Conservation (phyloP, 768 basidiomycete species). For the Fomitopsis serialis region DNA sequence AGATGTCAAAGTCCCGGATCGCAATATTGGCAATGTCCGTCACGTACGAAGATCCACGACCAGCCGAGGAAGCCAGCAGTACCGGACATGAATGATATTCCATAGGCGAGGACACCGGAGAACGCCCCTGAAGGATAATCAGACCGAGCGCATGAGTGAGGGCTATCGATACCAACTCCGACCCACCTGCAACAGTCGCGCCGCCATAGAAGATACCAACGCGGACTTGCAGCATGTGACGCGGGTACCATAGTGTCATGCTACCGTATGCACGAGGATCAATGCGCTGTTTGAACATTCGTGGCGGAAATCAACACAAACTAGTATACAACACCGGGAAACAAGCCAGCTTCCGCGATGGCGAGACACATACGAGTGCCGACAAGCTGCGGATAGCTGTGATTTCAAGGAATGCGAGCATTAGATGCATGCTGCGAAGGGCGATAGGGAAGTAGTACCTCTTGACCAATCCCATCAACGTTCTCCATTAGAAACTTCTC, state of each 20-base stretch:
- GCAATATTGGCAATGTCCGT: slow-evolving; percentile 23
- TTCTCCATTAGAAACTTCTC: slow-evolving; percentile 16
- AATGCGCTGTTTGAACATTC: too few species aligned
- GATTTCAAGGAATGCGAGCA: slow-evolving; percentile 17
- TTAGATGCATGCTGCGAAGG: neutral
- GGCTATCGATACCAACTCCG: too few species aligned
- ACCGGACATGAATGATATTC: slow-evolving; percentile 29
- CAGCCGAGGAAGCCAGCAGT: slow-evolving; percentile 22
- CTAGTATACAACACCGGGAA: slow-evolving; percentile 75
- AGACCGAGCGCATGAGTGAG: slow-evolving; percentile 4
- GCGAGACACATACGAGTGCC: slow-evolving; percentile 58
- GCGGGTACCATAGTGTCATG: slow-evolving; percentile 21
- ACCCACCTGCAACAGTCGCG: slow-evolving; percentile 13
- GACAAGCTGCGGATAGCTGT: slow-evolving; percentile 61
- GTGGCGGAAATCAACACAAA: slow-evolving; percentile 17
- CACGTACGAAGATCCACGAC: slow-evolving; percentile 28
- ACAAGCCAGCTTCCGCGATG: slow-evolving; percentile 65
- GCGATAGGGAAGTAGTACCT: slow-evolving; percentile 29
- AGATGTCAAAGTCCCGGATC: too few species aligned
- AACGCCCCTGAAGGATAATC: slow-evolving; percentile 10
- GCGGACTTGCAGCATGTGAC: slow-evolving; percentile 22
- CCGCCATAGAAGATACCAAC: slow-evolving; percentile 23
- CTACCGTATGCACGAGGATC: too few species aligned
- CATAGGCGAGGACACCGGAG: slow-evolving; percentile 28
- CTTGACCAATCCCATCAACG: slow-evolving; percentile 65